Base-by-base conservation (phyloP, 2,329 filamentous ascomycete genomes). In the Fusarium acutatum region DNA sequence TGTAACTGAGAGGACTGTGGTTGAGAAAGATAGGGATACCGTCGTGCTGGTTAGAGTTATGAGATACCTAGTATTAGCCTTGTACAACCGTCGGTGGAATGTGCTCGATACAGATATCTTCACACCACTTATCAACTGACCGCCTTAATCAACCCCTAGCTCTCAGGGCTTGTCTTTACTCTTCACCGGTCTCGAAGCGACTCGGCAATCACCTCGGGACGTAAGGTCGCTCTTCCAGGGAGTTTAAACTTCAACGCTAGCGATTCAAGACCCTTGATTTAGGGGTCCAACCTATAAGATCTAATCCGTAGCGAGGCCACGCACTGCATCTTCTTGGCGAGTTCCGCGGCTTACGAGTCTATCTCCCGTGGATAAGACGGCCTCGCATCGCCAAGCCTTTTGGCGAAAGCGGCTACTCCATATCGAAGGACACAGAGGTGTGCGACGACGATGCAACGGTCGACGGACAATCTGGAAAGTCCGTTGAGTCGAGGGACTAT, bases 381-480 rank as follows among this genome's bases (percentile, higher is more conserved):
- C 24, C 34, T 38, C 20, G 12, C 47, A 52, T 24, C 15, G 30
- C 30, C 30, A 52, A 52, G 47, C 17, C 6, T 5, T 34, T 52
- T 26, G 15, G 47, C 30, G 30, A 15, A 20, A 50, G n/a, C 47
- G 47, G 24, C 3, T 30, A 14, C 30, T 14, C 47, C 47, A 34
- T 20, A 5, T 34, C 47, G 17, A 34, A 20, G 12, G 8, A 20
- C 7, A 20, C 6, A 52, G 9, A 24, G 17, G 22, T 8, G 24
- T 34, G 11, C 22, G 30, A 34, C n/a, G 6, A 35, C 13, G 3
- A 20, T 34, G 9, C 17, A 34, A 34, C 17, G 17, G 47, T 3
- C n/a, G 0, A 20, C n/a, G 47, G 30, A 26, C 12, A 26, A 6
- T 0, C 1, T 6, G n/a, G 2, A 26, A 35, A 20, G 17, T 20